Evolutionary conservation across 2,329 filamentous ascomycete species (phyloP).

Genomic region (Byssochlamys sp.): DNA sequence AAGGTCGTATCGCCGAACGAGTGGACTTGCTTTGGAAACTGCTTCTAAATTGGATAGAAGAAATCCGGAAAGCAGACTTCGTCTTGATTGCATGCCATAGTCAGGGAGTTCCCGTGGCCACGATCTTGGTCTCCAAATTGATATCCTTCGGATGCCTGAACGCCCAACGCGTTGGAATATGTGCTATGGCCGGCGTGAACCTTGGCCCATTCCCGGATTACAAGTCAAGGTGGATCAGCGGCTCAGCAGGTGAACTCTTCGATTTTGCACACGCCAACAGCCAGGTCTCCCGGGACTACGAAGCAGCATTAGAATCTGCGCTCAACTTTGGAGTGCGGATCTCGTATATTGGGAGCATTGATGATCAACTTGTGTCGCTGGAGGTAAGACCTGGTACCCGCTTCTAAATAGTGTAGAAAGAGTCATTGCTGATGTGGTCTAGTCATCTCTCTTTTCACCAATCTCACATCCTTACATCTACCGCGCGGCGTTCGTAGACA

Average conservation of each 20-base stretch:
- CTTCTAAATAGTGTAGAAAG: not conserved
- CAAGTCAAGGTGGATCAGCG: constrained; percentile 78
- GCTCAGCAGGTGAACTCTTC: constrained; percentile 86
- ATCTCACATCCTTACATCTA: constrained; percentile 87
- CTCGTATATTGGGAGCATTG: constrained; percentile 85
- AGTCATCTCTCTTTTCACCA: constrained; percentile 77
- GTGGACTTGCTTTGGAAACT: constrained; percentile 92
- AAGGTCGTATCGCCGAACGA: constrained; percentile 80
- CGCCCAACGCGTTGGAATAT: constrained; percentile 69
- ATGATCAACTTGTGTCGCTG: constrained; percentile 89
- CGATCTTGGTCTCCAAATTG: constrained; percentile 86
- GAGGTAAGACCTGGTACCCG: constrained; percentile 49
- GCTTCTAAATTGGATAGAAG: constrained; percentile 86
- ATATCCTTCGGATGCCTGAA: constrained; percentile 81
- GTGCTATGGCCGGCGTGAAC: constrained; percentile 82
- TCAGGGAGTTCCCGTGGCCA: constrained; percentile 84
- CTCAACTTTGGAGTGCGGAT: constrained; percentile 72
- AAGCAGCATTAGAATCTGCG: constrained; percentile 62
- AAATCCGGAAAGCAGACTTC: constrained; percentile 77
- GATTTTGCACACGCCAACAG: constrained; percentile 80
- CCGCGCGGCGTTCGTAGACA: constrained; percentile 90
- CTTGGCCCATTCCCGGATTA: constrained; percentile 88
- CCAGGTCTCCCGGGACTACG: constrained; percentile 71
- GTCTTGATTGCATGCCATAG: constrained; percentile 89
- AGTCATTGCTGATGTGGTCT: constrained; percentile 11